Percentiles rank a stretch among this genome's conserved stretches.
These are phyloP conservation scores for Paratrypanosoma confusum DNA, from an alignment of 208 protist species.

Conservation along the genomic window DNA sequence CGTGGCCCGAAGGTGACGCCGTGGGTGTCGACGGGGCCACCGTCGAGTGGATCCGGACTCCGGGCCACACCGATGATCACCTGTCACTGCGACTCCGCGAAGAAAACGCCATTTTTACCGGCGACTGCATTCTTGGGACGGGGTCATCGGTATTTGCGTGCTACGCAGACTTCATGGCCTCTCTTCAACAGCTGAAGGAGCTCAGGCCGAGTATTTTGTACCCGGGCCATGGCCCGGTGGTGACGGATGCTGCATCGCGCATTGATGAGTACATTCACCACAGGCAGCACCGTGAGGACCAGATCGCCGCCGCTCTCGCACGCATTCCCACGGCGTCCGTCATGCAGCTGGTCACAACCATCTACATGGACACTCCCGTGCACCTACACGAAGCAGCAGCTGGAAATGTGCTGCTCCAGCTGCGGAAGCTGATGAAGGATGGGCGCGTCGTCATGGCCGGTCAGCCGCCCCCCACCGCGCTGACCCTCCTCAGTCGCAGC, in stretches of 20 bases:
- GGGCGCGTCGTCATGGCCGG: constrained; percentile 17
- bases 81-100: constrained; percentile 36
- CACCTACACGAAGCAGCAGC: constrained; percentile 32
- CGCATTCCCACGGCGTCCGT: constrained; percentile 13
- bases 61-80: constrained; percentile 65
- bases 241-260: constrained; percentile 20
- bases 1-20: constrained; percentile 11
- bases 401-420: constrained; percentile 48
- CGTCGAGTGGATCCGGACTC: constrained; percentile 29
- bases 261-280: constrained; percentile 52
- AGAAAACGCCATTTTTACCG: constrained; percentile 43
- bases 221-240: constrained; percentile 47
- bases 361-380: constrained; percentile 30
- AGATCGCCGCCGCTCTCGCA: constrained; percentile 32
- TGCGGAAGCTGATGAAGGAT: constrained; percentile 44
- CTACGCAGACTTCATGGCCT: constrained; percentile 50
- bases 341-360: constrained; percentile 20
- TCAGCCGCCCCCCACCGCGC: too few relatives aligned
- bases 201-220: constrained; percentile 26
- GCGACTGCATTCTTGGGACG: constrained; percentile 46
- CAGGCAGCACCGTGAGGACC: constrained; percentile 30
- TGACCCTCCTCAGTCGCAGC: too few relatives aligned
- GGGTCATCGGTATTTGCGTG: constrained; percentile 52
- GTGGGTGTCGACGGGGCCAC: constrained; percentile 34
- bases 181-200: constrained; percentile 18